Base-by-base conservation (phyloP, 2,329 filamentous ascomycete genomes). In the Arthrobotrys sphaeroides region DNA sequence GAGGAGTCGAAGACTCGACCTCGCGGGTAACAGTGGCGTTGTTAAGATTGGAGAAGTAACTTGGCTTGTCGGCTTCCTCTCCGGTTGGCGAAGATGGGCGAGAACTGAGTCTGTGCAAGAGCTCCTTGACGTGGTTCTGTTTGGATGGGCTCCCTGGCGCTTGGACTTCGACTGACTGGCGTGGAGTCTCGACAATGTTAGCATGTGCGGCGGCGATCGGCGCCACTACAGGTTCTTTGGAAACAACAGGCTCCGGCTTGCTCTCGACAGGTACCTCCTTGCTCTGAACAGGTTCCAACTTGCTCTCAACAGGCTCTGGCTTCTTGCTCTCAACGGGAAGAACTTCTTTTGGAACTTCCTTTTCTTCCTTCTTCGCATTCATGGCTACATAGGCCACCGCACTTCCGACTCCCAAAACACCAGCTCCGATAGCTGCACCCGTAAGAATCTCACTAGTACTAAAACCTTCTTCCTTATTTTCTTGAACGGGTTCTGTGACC, bases 81-180 rank as follows among this genome's bases (percentile, higher is more conserved):
- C 69, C 69, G 5, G 70, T 74, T 36, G 70, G 70, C 26, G 70
- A 74, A 28, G 62, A 61, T 42, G 70, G 70, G 13, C 70, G 70
- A 5, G 70, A 74, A 55, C 70, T 74, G 36, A 74, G 70, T 40
- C 70, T 43, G 55, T 67, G 61, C 18, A 74, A 42, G 12, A 74
- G 62, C 3, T 74, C 70, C 45, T 68, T 74, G 62, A 74, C 70
- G 55, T 74, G 70, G 40, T 74, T 57, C 22, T 51, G 70, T n/a
- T 62, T 24, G 33, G 61, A 57, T 49, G 70, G 70, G 53, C 61
- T 73, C 16, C 69, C 61, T 53, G 68, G 68, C 5, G 68, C 13
- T 16, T 57, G 42, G 13, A 59, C 16, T 31, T 74, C 70, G 36
- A 53, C 55, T 6, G 70, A 74, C 18, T 66, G 55, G 5, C 70